Conservation (phyloP, 306 rosid genomes). For the Prinsepia uniflora region DNA sequence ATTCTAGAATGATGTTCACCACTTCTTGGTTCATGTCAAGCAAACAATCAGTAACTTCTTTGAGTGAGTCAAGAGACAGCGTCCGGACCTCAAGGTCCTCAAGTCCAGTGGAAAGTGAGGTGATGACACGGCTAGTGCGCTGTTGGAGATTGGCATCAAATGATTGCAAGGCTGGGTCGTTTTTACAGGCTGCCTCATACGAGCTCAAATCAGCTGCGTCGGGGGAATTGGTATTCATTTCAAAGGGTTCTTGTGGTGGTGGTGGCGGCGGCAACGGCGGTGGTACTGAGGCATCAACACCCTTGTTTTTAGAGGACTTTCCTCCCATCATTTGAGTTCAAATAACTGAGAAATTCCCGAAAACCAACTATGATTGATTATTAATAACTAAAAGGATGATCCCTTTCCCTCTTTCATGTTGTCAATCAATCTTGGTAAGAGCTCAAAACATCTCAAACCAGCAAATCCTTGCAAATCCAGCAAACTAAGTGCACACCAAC, state of each 20-base stretch:
- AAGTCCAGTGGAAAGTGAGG: slow-evolving; percentile 54
- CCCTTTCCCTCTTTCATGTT: background rate
- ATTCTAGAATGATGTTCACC: slow-evolving; percentile 27
- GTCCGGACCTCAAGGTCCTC: slow-evolving; percentile 57
- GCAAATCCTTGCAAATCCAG: background rate
- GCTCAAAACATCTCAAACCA: background rate
- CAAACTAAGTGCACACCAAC: background rate
- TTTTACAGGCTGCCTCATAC: slow-evolving; percentile 69
- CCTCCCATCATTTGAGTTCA: slow-evolving; percentile 62
- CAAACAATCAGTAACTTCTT: slow-evolving; percentile 48
- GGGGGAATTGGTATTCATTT: slow-evolving; percentile 38
- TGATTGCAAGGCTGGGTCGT: slow-evolving; percentile 57
- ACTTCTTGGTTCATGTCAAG: slow-evolving; percentile 47
- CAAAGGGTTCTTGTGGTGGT: slow-evolving; percentile 25
- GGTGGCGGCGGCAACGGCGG: background rate
- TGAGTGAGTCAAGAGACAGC: slow-evolving; percentile 50
- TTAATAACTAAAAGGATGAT: background rate
- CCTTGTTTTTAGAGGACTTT: slow-evolving; percentile 46
- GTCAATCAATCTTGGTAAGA: slow-evolving; percentile 8
- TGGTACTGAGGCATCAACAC: slow-evolving; percentile 20
- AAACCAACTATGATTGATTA: background rate
- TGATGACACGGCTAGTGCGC: slow-evolving; percentile 61
- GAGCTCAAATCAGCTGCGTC: slow-evolving; percentile 55
- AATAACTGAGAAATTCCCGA: background rate
- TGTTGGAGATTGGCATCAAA: slow-evolving; percentile 61